phyloP scores from a whole-genome alignment of 352 stramenopile genomes.

The Hyaloperonospora brassicae region DNA sequence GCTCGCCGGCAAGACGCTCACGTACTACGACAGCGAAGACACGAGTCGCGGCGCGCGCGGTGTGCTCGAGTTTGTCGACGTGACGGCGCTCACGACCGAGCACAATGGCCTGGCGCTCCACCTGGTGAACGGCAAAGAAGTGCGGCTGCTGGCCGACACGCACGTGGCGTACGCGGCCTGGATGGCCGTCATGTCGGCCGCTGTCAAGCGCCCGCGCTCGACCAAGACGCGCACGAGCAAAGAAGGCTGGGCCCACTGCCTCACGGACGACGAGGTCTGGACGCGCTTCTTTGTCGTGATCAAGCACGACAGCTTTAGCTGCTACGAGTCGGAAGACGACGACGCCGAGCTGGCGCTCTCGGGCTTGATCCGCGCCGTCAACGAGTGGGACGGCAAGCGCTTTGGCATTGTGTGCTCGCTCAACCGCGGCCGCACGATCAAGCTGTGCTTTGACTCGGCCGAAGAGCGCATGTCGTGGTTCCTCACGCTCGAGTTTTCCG shows the following conservation, averaged over 20 bases:
- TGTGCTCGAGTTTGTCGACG: constrained; percentile 61
- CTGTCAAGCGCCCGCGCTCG: constrained; percentile 45
- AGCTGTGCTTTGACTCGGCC: constrained; percentile 69
- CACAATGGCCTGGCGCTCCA: constrained; percentile 72
- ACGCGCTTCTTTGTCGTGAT: constrained; percentile 67
- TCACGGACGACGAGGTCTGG: constrained; percentile 71
- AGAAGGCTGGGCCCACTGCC: constrained; percentile 63
- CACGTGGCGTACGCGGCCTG: constrained; percentile 71
- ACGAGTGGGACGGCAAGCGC: constrained; percentile 70
- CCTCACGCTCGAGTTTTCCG: constrained; percentile 65
- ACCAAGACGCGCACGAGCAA: constrained; percentile 52
- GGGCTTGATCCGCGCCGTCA: constrained; percentile 52
- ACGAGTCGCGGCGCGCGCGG: constrained; percentile 47
- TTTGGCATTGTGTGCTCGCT: constrained; percentile 63
- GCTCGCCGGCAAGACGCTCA: constrained; percentile 57
- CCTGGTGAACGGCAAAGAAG: constrained; percentile 54
- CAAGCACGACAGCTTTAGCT: constrained; percentile 72
- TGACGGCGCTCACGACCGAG: constrained; percentile 61
- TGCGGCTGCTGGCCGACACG: constrained; percentile 68
- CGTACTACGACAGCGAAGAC: constrained; percentile 79
- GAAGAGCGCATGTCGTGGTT: constrained; percentile 84
- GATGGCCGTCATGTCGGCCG: constrained; percentile 62
- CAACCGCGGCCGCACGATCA: constrained; percentile 61
- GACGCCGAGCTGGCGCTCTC: constrained; percentile 58
- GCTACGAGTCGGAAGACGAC: constrained; percentile 67